Base-by-base conservation (phyloP, 2,329 filamentous ascomycete species). In the Pezizomycotina sp. region DNA sequence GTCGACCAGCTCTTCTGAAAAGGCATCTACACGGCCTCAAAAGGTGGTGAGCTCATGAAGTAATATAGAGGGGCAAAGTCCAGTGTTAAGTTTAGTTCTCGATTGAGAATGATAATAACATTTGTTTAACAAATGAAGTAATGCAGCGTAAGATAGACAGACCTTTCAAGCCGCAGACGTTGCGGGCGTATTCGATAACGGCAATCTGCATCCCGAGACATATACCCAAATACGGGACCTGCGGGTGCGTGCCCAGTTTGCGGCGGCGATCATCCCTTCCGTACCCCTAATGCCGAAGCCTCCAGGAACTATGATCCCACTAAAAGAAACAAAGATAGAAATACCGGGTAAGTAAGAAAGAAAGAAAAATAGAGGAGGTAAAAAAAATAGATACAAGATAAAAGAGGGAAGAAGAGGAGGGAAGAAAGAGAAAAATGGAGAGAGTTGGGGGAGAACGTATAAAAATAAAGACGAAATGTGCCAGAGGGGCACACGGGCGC, bases 201-300 rank as follows among this genome's bases (percentile, higher is more conserved):
- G 86, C 83, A 29, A 92, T 69, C 57, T 95, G 89, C 74, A 92
- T 82, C 38, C 83, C 83, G 14, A 93, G 64, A 55, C 86, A 93
- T 46, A 95, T 77, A 41, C 89, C 89, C 1, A 95, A 66, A 60
- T 77, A 93, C 1, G 83, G 83, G 3, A 70, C 70, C 45, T 74
- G 50, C 82, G 74, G 48, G 77, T 76, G 37, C 89, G 74, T 2
- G 86, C 84, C 75, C 79, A 93, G 47, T 74, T 76, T n/a, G 78
- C 77, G 3, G 77, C 79, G 36, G 71, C 64, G 52, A 95, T 76
- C 83, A 95, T 95, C 45, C 89, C 89, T 54, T 86, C 76, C 0
- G 73, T 82, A 39, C 82, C 86, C 49, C 89, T 68, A 23, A 65
- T 60, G 30, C 86, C 86, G 50, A 92, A 92, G 1, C 81, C 83